phyloP scores from a whole-genome alignment of 2,329 filamentous ascomycete species.

The Tolypocladium cylindrosporum region DNA sequence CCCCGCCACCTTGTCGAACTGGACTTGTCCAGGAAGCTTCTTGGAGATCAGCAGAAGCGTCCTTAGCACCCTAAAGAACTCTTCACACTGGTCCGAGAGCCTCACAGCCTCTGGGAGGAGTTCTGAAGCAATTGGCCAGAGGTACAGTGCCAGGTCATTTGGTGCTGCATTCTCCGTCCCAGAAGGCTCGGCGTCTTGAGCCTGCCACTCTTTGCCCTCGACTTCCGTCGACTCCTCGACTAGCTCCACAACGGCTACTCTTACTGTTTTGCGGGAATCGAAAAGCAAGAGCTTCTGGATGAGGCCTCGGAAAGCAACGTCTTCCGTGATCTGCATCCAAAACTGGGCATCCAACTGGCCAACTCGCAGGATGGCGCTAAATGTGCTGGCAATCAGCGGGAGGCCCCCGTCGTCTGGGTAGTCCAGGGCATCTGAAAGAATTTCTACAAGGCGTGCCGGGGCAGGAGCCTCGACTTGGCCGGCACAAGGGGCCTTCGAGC shows the following conservation, averaged over 20 bases:
- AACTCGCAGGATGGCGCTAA: slow-evolving; percentile 18
- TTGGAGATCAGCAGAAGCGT: slow-evolving; percentile 26
- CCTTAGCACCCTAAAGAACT: slow-evolving; percentile 33
- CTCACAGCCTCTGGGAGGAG: slow-evolving; percentile 21
- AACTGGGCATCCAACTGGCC: slow-evolving; percentile 16
- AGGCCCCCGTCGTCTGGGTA: slow-evolving; percentile 13
- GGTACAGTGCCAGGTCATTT: slow-evolving; percentile 11
- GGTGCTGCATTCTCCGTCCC: not conserved
- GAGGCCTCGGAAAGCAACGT: slow-evolving; percentile 11
- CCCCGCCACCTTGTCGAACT: slow-evolving; percentile 18
- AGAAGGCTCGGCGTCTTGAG: not conserved
- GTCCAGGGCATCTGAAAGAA: slow-evolving; percentile 14
- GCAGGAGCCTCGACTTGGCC: slow-evolving; percentile 17
- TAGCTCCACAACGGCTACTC: slow-evolving; percentile 20
- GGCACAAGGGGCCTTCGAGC: not conserved
- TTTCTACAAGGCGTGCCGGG: slow-evolving; percentile 11
- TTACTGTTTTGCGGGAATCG: slow-evolving; percentile 16
- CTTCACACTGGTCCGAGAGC: slow-evolving; percentile 28
- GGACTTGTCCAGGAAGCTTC: slow-evolving; percentile 16
- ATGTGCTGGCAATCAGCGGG: slow-evolving; percentile 14
- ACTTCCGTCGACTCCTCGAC: slow-evolving; percentile 17
- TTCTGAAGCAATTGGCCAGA: slow-evolving; percentile 21
- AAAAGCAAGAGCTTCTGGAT: slow-evolving; percentile 16
- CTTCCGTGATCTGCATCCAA: slow-evolving; percentile 14
- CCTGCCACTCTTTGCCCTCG: slow-evolving; percentile 3